phyloP scores from a whole-genome alignment of 2,329 filamentous ascomycete species.

The Mariannaea sp. region DNA sequence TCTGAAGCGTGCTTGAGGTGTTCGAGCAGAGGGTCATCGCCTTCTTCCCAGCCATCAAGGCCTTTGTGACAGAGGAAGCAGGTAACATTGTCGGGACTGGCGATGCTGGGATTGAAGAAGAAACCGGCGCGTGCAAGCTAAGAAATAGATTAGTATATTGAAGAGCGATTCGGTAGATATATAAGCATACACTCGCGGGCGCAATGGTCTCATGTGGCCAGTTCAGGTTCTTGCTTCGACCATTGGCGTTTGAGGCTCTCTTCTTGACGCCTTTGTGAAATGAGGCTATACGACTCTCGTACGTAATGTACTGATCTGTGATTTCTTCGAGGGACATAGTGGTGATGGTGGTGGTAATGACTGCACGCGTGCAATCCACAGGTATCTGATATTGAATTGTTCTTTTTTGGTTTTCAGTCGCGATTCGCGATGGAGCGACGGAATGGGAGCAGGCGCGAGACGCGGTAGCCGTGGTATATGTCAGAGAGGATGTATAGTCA shows the following conservation, averaged over 20 bases:
- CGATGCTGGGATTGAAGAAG: conserved; percentile 77
- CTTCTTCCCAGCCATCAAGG: conserved; percentile 89
- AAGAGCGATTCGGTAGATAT: conserved; percentile 9
- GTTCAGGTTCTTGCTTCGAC: conserved; percentile 58
- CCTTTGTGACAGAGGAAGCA: conserved; percentile 87
- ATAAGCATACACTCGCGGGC: conserved; percentile 40
- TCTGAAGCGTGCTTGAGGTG: conserved; percentile 81
- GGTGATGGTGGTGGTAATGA: conserved; percentile 29
- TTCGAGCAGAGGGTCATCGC: conserved; percentile 81
- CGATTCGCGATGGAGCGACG: conserved; percentile 26
- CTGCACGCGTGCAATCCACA: conserved; percentile 30
- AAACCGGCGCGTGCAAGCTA: conserved; percentile 92
- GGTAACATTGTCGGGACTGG: conserved; percentile 82
- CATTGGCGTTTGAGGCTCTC: conserved; percentile 67
- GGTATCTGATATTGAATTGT: conserved; percentile 24
- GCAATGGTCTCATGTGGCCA: conserved; percentile 73
- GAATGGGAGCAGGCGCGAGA: conserved; percentile 18
- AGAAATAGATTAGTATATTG: conserved; percentile 29
- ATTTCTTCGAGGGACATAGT: conserved; percentile 44
- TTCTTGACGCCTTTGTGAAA: conserved; percentile 74
- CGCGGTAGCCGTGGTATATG: conserved; percentile 9
- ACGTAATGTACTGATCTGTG: conserved; percentile 61
- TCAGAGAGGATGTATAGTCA: conserved; percentile 27
- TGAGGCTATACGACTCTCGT: conserved; percentile 77
- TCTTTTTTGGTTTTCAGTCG: conserved; percentile 26